A percentile compares a stretch with the other conserved stretches of the same genome.
phyloP scores from a whole-genome alignment of 306 rosid species.

The Abrus precatorius region DNA sequence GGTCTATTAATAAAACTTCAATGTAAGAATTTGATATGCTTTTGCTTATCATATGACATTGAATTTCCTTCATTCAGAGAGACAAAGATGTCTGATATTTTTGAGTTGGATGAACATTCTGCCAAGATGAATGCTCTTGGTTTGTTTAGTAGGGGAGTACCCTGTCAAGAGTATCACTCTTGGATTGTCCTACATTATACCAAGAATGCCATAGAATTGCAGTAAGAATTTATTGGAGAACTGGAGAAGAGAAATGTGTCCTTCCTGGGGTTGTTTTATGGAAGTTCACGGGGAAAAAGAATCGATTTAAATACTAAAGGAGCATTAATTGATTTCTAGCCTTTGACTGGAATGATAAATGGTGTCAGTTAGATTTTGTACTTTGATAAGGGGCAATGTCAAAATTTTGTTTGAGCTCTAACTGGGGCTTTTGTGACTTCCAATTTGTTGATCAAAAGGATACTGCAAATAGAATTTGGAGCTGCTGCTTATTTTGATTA shows the following conservation, averaged over 20 bases:
- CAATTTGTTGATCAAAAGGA: conserved; percentile 5
- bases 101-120: background rate
- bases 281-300: background rate
- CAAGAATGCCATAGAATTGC: conserved; percentile 6
- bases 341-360: too few species aligned
- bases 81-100: background rate
- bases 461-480: conserved; percentile 24
- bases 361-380: too few species aligned
- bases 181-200: background rate
- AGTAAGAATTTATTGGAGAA: background rate
- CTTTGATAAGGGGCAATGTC: background rate
- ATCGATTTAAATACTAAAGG: conserved; percentile 3
- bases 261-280: background rate
- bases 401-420: conserved; percentile 10
- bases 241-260: background rate
- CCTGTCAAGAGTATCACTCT: background rate
- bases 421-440: conserved; percentile 3
- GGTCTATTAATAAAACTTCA: background rate
- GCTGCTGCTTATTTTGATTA: background rate
- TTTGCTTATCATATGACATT: background rate
- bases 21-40: background rate
- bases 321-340: too few species aligned
- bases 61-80: background rate
- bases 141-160: background rate
- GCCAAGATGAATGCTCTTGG: background rate